Percentiles rank a stretch among this genome's conserved stretches.
phyloP scores from a whole-genome alignment of 2,329 filamentous ascomycete species.

The Scytalidium sp. region DNA sequence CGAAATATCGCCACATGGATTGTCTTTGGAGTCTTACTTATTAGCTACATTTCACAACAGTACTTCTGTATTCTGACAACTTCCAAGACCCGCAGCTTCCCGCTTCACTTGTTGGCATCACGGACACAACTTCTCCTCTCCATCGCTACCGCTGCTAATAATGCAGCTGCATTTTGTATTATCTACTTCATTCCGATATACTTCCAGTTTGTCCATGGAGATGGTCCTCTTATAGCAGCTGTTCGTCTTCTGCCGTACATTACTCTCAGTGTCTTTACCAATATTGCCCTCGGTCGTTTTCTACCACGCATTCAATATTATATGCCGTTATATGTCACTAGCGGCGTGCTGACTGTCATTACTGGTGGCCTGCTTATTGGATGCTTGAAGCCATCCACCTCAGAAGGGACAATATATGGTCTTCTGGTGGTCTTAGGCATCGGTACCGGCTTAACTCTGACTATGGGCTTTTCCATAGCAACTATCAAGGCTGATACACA shows the following conservation, averaged over 20 bases:
- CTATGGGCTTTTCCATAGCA: conserved; percentile 30
- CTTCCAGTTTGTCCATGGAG: conserved; percentile 41
- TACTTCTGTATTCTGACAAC: conserved; percentile 41
- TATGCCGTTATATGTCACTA: conserved; percentile 27
- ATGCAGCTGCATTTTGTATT: conserved; percentile 29
- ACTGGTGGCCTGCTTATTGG: conserved; percentile 21
- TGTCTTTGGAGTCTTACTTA: conserved; percentile 39
- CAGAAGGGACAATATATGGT: conserved; percentile 23
- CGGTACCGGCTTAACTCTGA: conserved; percentile 31
- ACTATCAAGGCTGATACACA: conserved; percentile 26
- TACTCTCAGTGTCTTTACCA: conserved; percentile 35
- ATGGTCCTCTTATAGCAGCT: conserved; percentile 29
- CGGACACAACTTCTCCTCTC: conserved; percentile 39
- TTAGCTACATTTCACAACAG: conserved; percentile 47
- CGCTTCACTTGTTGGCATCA: conserved; percentile 35
- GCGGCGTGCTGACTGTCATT: conserved; percentile 27
- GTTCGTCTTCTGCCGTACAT: conserved; percentile 36
- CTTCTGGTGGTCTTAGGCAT: conserved; percentile 34
- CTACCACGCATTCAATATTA: conserved; percentile 29
- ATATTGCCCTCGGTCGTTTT: conserved; percentile 32
- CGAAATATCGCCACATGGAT: conserved; percentile 45
- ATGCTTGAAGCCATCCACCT: conserved; percentile 22
- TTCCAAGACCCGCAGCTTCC: conserved; percentile 37
- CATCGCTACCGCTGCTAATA: conserved; percentile 31
- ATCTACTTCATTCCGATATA: conserved; percentile 45